A percentile compares a stretch with the other conserved stretches of the same genome.
phyloP scores from a whole-genome alignment of 768 basidiomycete genomes.

The Leccinum disarticulatum region DNA sequence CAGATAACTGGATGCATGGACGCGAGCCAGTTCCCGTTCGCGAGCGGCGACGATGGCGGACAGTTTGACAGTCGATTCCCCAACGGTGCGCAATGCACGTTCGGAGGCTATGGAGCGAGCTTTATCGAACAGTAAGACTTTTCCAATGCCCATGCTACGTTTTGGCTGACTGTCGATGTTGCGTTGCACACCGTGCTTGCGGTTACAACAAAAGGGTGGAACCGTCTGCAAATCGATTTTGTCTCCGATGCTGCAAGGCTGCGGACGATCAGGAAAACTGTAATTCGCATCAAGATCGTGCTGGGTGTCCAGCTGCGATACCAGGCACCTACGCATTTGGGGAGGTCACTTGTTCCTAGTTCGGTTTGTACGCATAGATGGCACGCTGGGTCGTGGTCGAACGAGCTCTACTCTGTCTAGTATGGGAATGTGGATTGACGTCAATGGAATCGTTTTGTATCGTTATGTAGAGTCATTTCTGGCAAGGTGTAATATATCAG shows the following conservation, averaged over 20 bases:
- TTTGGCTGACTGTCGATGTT: neutral
- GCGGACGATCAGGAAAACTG: constrained; percentile 47
- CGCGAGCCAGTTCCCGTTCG: constrained; percentile 31
- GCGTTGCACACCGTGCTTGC: neutral
- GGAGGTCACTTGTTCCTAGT: constrained; percentile 35
- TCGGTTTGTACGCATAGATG: constrained; percentile 10
- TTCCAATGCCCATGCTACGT: neutral
- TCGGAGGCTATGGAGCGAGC: constrained; percentile 50
- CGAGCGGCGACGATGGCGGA: constrained; percentile 42
- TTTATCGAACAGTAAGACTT: constrained; percentile 48
- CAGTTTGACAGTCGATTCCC: constrained; percentile 53
- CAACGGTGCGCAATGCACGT: constrained; percentile 53
- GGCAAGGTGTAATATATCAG: neutral
- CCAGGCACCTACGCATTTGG: constrained; percentile 50
- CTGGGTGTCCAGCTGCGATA: constrained; percentile 42
- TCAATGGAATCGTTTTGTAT: neutral
- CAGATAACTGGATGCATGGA: constrained; percentile 44
- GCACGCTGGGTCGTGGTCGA: constrained; percentile 19
- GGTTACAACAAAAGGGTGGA: constrained; percentile 38
- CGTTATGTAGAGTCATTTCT: neutral
- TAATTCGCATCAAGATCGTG: constrained; percentile 50
- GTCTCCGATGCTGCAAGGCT: constrained; percentile 45
- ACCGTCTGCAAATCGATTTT: constrained; percentile 46
- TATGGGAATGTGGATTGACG: neutral
- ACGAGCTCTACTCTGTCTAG: neutral